phyloP scores from a whole-genome alignment of 177 flowering plant species.

The Tripterygium wilfordii region DNA sequence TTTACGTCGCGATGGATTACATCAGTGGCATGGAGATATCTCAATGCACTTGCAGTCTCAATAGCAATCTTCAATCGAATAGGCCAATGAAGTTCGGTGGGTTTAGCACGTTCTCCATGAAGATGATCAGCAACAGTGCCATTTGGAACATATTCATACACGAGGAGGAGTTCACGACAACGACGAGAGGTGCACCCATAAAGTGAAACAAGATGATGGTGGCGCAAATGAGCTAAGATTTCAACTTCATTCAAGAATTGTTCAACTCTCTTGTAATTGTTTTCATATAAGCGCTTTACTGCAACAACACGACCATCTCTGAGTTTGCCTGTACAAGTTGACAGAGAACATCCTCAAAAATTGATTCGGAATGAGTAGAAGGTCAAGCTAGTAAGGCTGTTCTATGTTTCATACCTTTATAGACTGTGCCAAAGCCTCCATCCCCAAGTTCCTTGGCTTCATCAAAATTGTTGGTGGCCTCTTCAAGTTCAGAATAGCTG shows the following conservation, averaged over 20 bases:
- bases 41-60: conserved; percentile 52
- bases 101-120: conserved; percentile 34
- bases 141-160: conserved; percentile 52
- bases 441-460: conserved; percentile 50
- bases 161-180: conserved; percentile 51
- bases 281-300: conserved; percentile 57
- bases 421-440: conserved; percentile 68
- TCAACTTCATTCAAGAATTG: conserved; percentile 59
- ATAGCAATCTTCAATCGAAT: conserved; percentile 45
- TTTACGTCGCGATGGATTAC: conserved; percentile 60
- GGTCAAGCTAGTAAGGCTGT: too few species aligned
- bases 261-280: conserved; percentile 47
- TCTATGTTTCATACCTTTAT: conserved; percentile 25
- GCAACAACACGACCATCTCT: conserved; percentile 65
- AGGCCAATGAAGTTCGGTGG: conserved; percentile 35
- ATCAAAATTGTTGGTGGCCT: conserved; percentile 50
- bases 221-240: conserved; percentile 44
- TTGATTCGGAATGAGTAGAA: too few species aligned
- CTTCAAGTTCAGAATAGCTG: conserved; percentile 39
- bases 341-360: not conserved
- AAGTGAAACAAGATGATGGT: conserved; percentile 44
- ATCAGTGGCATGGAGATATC: conserved; percentile 48
- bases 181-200: conserved; percentile 60
- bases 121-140: conserved; percentile 68
- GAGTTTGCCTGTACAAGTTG: conserved; percentile 32